phyloP scores from a whole-genome alignment of 2,329 filamentous ascomycete genomes.

The Dactylonectria estremocensis region DNA sequence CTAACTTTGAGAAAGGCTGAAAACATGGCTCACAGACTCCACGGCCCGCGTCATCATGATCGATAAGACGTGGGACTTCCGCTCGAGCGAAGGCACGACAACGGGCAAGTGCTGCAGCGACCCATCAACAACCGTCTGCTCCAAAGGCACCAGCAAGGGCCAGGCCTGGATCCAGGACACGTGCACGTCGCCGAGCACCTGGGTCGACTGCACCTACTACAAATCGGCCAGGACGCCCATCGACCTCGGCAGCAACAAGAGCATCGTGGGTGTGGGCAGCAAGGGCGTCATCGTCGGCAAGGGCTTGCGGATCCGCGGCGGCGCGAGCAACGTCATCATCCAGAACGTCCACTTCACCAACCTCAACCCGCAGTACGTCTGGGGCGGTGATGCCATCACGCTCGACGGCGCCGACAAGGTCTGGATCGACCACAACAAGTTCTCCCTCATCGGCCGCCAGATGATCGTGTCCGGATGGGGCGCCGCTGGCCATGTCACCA shows the following conservation, averaged over 20 bases:
- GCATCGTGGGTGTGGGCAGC: constrained; percentile 65
- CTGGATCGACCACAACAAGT: constrained; percentile 68
- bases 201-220: constrained; percentile 59
- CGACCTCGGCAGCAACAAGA: constrained; percentile 70
- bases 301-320: constrained; percentile 65
- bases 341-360: constrained; percentile 70
- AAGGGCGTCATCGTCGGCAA: constrained; percentile 70
- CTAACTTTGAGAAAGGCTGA: constrained; percentile 18
- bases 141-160: constrained; percentile 17
- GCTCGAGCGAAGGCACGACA: constrained; percentile 65
- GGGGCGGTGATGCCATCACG: constrained; percentile 71
- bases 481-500: constrained; percentile 68
- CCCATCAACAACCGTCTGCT: constrained; percentile 51
- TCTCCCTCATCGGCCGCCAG: constrained; percentile 70
- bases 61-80: constrained; percentile 69
- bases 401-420: constrained; percentile 61
- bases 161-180: constrained; percentile 54
- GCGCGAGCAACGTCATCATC: constrained; percentile 70
- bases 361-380: constrained; percentile 70
- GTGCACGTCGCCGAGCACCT: constrained; percentile 70
- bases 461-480: constrained; percentile 70
- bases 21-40: constrained; percentile 67
- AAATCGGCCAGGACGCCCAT: constrained; percentile 66
- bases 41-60: constrained; percentile 71
- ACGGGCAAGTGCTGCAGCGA: constrained; percentile 69